phyloP scores from a whole-genome alignment of 441 rosid genomes.

The Macaranga tanarius region DNA sequence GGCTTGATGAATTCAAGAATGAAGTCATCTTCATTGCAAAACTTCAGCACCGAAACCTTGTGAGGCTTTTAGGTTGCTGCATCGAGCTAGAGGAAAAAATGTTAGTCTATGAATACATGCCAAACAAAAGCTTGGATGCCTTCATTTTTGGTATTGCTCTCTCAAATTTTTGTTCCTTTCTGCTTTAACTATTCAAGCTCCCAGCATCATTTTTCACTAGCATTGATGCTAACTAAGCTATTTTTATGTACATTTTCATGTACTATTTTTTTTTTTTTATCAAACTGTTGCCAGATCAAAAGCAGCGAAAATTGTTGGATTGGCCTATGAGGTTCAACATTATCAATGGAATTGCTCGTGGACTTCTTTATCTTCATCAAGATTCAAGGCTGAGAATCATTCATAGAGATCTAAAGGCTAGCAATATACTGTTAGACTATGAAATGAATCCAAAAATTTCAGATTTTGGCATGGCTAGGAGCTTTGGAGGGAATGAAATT shows the following conservation, averaged over 20 bases:
- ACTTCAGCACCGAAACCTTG: constrained; percentile 60
- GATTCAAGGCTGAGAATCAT: constrained; percentile 73
- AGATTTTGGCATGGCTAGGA: constrained; percentile 81
- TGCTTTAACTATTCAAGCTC: neutral
- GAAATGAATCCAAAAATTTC: constrained; percentile 70
- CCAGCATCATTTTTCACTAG: neutral
- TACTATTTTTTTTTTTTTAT: neutral
- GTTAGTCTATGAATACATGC: constrained; percentile 42
- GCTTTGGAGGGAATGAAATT: constrained; percentile 57
- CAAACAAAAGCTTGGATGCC: constrained; percentile 34
- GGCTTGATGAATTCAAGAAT: constrained; percentile 55
- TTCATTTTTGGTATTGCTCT: constrained; percentile 43
- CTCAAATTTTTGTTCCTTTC: neutral
- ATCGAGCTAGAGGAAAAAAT: constrained; percentile 45
- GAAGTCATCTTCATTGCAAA: constrained; percentile 49
- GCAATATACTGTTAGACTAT: constrained; percentile 59
- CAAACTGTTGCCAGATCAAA: constrained; percentile 36
- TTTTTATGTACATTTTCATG: neutral
- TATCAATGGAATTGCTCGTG: constrained; percentile 67
- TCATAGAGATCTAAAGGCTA: constrained; percentile 56
- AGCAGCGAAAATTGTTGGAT: constrained; percentile 33
- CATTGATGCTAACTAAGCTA: neutral
- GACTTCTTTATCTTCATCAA: constrained; percentile 69
- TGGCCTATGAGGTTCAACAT: constrained; percentile 61
- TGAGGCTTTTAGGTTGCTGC: constrained; percentile 52